Evolutionary conservation across 768 basidiomycete species (phyloP), one percentile per base, ranked within the genome.

Genomic region (Hygrophorus russula): DNA sequence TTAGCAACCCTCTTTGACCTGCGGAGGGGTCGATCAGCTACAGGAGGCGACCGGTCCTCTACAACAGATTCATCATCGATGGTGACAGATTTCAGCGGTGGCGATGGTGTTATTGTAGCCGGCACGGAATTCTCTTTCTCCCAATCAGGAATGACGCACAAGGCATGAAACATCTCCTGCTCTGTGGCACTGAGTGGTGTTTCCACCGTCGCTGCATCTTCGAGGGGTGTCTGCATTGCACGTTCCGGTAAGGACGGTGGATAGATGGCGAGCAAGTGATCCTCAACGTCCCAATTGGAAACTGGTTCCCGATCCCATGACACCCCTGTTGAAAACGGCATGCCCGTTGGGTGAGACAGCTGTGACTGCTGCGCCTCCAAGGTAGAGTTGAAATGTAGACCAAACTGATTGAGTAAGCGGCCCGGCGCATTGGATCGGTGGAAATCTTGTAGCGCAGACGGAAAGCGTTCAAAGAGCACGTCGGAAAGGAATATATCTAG

Each of bases 1-100:
- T 74, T 68, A 24, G 80, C 80, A 15, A 83, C 81, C 36, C 83
- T 67, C 62, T 77, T 81, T 47, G 83, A 86, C 46, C 81, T 68
- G 20, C 78, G 65, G 42, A 79, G 53, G 0, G 72, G 69, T 35
- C 62, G 64, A 32, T 63, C 65, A 31, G 43, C 15, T 1, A 18
- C 19, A 19, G 30, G 46, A 27, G 36, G 44, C 24, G 46, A 33
- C 46, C 43, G 33, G 5, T 42, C 44, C 5, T 30, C n/a, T 6
- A 18, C 30, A 19, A 18, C 15, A 15, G 36, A 48, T 30, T 8
- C 17, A 17, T 17, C 42, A 9, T 44, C 41, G 8, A 33, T 13
- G 27, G 24, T 20, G 28, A 47, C 38, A 36, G 29, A 15, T 24
- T 36, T 36, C 30, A 32, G 43, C 35, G 30, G 30, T n/a, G 33